These are phyloP conservation scores for Solanum hybrid DNA, from an alignment of 305 asterid species.

Conservation along the genomic window DNA sequence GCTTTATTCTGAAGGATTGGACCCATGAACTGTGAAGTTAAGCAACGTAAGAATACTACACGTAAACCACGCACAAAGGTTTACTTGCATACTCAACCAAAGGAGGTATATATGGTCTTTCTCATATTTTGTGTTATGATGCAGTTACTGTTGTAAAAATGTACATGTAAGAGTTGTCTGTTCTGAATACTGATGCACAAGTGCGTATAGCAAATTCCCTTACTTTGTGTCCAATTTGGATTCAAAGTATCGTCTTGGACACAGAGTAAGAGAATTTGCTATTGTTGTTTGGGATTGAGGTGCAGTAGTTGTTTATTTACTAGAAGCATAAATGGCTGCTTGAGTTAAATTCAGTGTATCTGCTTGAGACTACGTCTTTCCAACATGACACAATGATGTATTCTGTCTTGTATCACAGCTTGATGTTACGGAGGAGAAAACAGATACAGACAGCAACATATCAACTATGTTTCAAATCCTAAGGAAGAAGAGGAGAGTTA, in stretches of 20 bases:
- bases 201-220: not conserved
- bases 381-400: not conserved
- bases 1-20: slow-evolving; percentile 31
- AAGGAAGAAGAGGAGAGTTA: slow-evolving; percentile 22
- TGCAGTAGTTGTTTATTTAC: not conserved
- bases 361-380: not conserved
- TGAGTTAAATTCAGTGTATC: not conserved
- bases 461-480: slow-evolving; percentile 31
- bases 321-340: not conserved
- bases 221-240: not conserved
- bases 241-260: not conserved
- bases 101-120: slow-evolving; percentile 24
- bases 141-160: not conserved
- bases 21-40: slow-evolving; percentile 29
- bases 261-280: not conserved
- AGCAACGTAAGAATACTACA: slow-evolving; percentile 11
- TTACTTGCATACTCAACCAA: slow-evolving; percentile 23
- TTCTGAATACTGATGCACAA: not conserved
- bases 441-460: slow-evolving; percentile 33
- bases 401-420: slow-evolving; percentile 19
- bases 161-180: not conserved
- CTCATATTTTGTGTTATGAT: not conserved
- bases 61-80: slow-evolving; percentile 14
- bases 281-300: not conserved
- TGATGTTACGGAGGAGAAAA: slow-evolving; percentile 15